Evolutionary conservation across 768 basidiomycete species (phyloP).

Genomic region (Podaxis pistillaris): DNA sequence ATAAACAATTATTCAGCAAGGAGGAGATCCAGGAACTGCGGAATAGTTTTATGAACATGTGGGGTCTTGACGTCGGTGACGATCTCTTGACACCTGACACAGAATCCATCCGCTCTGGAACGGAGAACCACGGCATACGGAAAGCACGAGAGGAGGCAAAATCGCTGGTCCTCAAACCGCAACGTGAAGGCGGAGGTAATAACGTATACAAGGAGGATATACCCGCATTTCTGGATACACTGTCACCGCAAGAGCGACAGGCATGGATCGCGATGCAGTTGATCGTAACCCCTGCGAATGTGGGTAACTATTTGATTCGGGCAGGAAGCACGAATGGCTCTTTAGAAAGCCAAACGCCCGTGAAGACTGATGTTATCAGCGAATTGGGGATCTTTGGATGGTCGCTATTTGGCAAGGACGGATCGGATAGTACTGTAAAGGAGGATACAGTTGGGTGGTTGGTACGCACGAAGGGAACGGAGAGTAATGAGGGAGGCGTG

Average conservation of each 20-base stretch:
- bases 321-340: constrained; percentile 46
- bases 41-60: constrained; percentile 88
- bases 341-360: constrained; percentile 31
- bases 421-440: constrained; percentile 35
- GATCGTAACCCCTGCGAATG: constrained; percentile 71
- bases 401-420: constrained; percentile 61
- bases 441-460: constrained; percentile 81
- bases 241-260: constrained; percentile 60
- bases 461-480: constrained; percentile 85
- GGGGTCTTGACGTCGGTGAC: constrained; percentile 64
- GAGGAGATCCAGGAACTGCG: constrained; percentile 54
- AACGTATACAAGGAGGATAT: constrained; percentile 90
- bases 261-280: constrained; percentile 98
- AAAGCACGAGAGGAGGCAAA: constrained; percentile 49
- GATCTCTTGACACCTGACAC: constrained; percentile 32
- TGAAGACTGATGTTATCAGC: constrained; percentile 71
- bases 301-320: constrained; percentile 74
- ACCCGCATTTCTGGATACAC: constrained; percentile 65
- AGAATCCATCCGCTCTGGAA: constrained; percentile 23
- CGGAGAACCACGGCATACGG: constrained; percentile 41
- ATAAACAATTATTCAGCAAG: constrained; percentile 28
- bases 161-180: constrained; percentile 88
- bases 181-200: constrained; percentile 97
- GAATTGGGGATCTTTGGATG: constrained; percentile 95
- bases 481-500: constrained; percentile 90